Evolutionary conservation across 2,329 filamentous ascomycete genomes (phyloP).

Genomic region (Beauveria sp.): DNA sequence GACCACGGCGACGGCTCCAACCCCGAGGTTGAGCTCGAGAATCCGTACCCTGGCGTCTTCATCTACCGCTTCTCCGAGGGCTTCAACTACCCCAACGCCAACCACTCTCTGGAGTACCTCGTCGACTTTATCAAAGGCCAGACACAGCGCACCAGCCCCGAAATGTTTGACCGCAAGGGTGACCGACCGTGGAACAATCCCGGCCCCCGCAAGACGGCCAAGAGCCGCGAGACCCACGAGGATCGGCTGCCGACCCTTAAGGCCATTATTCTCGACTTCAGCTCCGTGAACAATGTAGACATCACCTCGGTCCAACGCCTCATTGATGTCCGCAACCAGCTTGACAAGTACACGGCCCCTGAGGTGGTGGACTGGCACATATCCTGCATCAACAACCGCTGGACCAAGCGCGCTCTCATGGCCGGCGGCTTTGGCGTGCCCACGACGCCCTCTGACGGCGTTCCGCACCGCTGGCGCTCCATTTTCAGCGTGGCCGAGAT

Average conservation of each 20-base stretch:
- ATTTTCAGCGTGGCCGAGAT: constrained; percentile 91
- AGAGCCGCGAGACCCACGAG: constrained; percentile 22
- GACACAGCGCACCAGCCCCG: constrained; percentile 68
- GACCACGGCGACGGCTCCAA: constrained; percentile 45
- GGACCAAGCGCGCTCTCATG: constrained; percentile 86
- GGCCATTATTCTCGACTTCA: constrained; percentile 91
- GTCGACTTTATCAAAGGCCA: constrained; percentile 55
- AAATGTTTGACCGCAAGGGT: constrained; percentile 55
- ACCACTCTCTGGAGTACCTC: constrained; percentile 42
- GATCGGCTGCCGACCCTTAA: constrained; percentile 61
- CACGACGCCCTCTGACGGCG: constrained; percentile 34
- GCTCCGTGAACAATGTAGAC: constrained; percentile 87
- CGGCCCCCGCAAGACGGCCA: constrained; percentile 50
- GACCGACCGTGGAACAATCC: constrained; percentile 96
- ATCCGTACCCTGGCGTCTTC: constrained; percentile 45
- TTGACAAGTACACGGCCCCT: constrained; percentile 76
- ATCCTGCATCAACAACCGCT: constrained; percentile 85
- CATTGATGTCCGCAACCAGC: constrained; percentile 89
- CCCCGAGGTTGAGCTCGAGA: constrained; percentile 35
- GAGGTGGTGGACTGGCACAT: constrained; percentile 91
- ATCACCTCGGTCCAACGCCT: constrained; percentile 86
- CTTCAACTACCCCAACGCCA: constrained; percentile 49
- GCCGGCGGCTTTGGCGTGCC: constrained; percentile 86
- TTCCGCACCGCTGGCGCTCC: constrained; percentile 74
- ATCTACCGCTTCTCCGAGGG: constrained; percentile 48